Base-by-base conservation (phyloP, 768 basidiomycete species). In the Hysterangium stoloniferum region DNA sequence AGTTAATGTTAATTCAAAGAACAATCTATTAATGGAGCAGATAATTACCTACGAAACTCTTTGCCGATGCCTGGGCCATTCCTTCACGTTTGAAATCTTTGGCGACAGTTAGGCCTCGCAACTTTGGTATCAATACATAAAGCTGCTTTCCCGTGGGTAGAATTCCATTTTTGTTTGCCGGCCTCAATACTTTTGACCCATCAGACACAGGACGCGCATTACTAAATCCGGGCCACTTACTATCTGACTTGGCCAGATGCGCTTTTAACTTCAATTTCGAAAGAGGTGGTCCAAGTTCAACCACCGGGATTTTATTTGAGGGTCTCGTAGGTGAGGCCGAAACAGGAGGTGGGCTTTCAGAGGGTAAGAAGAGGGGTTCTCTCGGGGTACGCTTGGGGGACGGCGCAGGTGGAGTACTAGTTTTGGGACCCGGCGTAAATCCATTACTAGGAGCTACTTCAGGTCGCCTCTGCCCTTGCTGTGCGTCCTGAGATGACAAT, bases 311-410 rank as follows among this genome's bases (percentile, higher is more conserved):
- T 41, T 19, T 33, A 9, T 17, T 12, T 20, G 47, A 36, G 27
- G 22, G 27, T 22, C 29, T 42, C 41, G 9, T 7, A 19, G 12
- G 24, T 24, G 34, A 28, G 24, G 47, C 20, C 25, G 44, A 9
- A 22, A 28, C 22, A 8, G 38, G 22, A 17, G 49, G 41, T 17
- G 49, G 49, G 28, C 36, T 51, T 31, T 51, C 49, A 5, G 49
- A 51, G 11, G 49, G 49, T 22, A 51, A 19, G 41, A 51, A 51
- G 4, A 51, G 40, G 4, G 49, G 49, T 8, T 12, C 9, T 42
- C 25, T 28, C n/a, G 37, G 15, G 11, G 12, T 35, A 19, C 6
- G 13, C 28, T 41, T 19, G 40, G 40, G 28, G 3, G 28, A 7
- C 20, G n/a, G 35, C 17, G 28, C 40, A 12, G 12, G 17, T 20